Conservation (phyloP, 345 rosid genomes). For the Iberis pinnata region DNA sequence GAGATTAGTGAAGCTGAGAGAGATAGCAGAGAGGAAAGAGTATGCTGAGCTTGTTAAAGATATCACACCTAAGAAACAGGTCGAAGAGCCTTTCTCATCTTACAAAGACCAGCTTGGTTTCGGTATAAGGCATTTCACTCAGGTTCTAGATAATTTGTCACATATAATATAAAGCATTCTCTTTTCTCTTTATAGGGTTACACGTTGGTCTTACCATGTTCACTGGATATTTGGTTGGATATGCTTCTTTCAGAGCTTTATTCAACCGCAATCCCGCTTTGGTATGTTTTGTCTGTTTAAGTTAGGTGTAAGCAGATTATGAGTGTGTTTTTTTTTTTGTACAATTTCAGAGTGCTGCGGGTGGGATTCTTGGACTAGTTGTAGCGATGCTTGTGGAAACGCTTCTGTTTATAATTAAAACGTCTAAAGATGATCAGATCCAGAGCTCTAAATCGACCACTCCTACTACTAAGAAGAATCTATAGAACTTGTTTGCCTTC, state of each 20-base stretch:
- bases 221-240: constrained; percentile 88
- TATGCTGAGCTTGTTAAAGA: constrained; percentile 85
- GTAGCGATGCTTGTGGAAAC: constrained; percentile 86
- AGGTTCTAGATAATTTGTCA: no score
- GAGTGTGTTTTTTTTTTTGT: background rate
- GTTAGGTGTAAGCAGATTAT: no score
- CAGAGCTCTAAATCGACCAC: constrained; percentile 30
- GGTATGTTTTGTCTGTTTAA: constrained; percentile 45
- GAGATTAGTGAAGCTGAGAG: constrained; percentile 63
- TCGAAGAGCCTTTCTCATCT: constrained; percentile 77
- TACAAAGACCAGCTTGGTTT: constrained; percentile 97
- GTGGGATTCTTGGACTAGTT: constrained; percentile 91
- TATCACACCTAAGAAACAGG: constrained; percentile 52
- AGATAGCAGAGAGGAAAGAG: constrained; percentile 69
- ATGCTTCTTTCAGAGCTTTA: constrained; percentile 74
- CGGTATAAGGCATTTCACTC: constrained; percentile 46
- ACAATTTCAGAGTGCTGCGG: constrained; percentile 91
- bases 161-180: no score
- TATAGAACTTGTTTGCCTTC: constrained; percentile 30
- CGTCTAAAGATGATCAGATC: constrained; percentile 42
- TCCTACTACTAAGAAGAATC: constrained; percentile 62
- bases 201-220: constrained; percentile 86
- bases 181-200: constrained; percentile 68
- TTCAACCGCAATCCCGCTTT: constrained; percentile 61
- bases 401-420: constrained; percentile 71